Conservation (phyloP, 2,329 filamentous ascomycete species). For the Escovopsis weberi region DNA sequence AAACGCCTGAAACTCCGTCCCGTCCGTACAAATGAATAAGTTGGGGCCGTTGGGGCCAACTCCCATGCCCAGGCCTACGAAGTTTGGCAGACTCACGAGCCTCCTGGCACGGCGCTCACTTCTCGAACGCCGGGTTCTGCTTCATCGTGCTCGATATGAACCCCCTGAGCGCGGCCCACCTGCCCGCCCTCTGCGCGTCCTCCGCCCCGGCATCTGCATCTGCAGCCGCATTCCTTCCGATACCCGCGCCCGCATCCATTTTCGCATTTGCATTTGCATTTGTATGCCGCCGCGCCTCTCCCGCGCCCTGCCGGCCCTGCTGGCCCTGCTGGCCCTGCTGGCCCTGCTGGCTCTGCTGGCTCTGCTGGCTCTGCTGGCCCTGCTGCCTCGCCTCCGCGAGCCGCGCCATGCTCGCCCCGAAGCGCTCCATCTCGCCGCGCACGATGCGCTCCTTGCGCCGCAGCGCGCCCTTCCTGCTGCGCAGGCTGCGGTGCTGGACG, state of each 20-base stretch:
- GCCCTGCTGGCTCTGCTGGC: no score
- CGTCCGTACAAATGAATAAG: no score
- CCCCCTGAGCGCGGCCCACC: conserved; percentile 69
- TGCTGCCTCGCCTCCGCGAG: conserved; percentile 30
- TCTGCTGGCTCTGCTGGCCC: neutral
- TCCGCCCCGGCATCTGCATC: no score
- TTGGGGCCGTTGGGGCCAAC: no score
- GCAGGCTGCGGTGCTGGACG: conserved; percentile 60
- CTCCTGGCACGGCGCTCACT: conserved; percentile 9
- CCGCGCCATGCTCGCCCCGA: conserved; percentile 69
- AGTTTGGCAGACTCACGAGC: no score
- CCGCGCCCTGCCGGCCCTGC: no score
- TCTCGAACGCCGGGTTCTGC: conserved; percentile 60
- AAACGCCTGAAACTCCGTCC: no score
- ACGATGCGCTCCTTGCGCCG: conserved; percentile 75
- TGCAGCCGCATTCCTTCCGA: neutral
- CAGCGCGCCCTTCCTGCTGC: conserved; percentile 61
- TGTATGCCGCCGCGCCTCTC: no score
- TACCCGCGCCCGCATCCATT: no score
- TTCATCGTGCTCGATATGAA: conserved; percentile 86
- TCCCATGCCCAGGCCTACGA: no score
- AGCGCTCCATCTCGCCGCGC: conserved; percentile 66
- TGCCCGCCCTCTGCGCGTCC: conserved; percentile 29
- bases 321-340: neutral
- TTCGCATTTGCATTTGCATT: no score